phyloP scores from a whole-genome alignment of 345 rosid species.

The Melastoma malabathricum region DNA sequence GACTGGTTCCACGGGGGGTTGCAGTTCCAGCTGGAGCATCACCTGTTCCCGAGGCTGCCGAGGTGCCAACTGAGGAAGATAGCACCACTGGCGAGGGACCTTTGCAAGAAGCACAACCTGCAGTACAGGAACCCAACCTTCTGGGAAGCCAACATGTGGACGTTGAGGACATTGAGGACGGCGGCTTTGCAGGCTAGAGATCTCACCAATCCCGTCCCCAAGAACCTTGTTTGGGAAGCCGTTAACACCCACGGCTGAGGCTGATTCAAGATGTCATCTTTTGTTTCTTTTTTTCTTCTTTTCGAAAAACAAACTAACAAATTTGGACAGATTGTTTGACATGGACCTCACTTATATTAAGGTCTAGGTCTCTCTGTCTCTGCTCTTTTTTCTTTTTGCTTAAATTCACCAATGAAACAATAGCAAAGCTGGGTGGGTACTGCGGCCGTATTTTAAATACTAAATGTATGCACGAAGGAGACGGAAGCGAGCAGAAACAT shows the following conservation, averaged over 20 bases:
- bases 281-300: not conserved
- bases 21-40: conserved; percentile 96
- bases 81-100: conserved; percentile 55
- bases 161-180: conserved; percentile 44
- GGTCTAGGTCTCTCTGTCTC: too few relatives aligned
- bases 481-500: too few relatives aligned
- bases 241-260: conserved; percentile 67
- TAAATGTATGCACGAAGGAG: too few relatives aligned
- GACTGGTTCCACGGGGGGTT: conserved; percentile 89
- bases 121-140: conserved; percentile 74
- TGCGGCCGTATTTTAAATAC: too few relatives aligned
- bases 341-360: too few relatives aligned
- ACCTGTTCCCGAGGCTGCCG: conserved; percentile 80
- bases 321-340: too few relatives aligned
- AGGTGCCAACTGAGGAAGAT: conserved; percentile 61
- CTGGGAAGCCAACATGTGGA: conserved; percentile 63
- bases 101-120: conserved; percentile 84
- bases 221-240: conserved; percentile 87
- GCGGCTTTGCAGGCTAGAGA: conserved; percentile 86
- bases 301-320: too few relatives aligned
- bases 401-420: too few relatives aligned
- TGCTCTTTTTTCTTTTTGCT: too few relatives aligned
- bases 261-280: not conserved
- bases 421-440: too few relatives aligned
- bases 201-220: conserved; percentile 36